Evolutionary conservation across 768 basidiomycete genomes (phyloP).

Genomic region (Cyathus striatus): DNA sequence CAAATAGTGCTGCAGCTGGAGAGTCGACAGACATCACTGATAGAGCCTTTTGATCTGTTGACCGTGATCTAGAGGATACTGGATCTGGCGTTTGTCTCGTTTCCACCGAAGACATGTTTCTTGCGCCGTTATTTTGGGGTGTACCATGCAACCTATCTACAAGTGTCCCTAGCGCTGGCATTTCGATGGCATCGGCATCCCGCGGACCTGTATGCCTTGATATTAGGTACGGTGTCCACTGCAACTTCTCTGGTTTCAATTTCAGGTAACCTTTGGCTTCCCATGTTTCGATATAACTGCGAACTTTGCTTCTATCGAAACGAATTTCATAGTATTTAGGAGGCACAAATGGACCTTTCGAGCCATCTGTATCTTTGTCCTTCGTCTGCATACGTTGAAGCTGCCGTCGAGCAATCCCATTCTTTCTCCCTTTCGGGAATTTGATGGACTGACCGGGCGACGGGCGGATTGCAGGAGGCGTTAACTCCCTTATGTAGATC

Average conservation of each 20-base stretch:
- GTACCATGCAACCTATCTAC: not conserved
- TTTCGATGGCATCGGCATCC: slow-evolving; percentile 1
- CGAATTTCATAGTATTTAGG: slow-evolving; percentile 69
- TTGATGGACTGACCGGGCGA: slow-evolving; percentile 79
- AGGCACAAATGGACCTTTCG: slow-evolving; percentile 52
- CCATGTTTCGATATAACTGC: slow-evolving; percentile 62
- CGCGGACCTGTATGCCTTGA: slow-evolving; percentile 31
- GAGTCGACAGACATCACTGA: not conserved
- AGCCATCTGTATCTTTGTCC: slow-evolving; percentile 30
- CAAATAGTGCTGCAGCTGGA: not conserved
- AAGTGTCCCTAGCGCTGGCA: not conserved
- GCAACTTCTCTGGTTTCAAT: slow-evolving; percentile 78
- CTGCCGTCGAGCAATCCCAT: slow-evolving; percentile 60
- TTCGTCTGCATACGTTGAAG: slow-evolving; percentile 56
- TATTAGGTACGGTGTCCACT: slow-evolving; percentile 92
- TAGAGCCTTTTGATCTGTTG: not conserved
- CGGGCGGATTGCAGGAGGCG: slow-evolving; percentile 50
- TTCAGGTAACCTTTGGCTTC: slow-evolving; percentile 74
- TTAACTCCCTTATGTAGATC: slow-evolving; percentile 54
- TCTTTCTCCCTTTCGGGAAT: slow-evolving; percentile 61
- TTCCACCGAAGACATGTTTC: not conserved
- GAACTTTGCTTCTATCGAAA: slow-evolving; percentile 68
- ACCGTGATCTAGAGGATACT: not conserved
- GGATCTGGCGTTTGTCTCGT: not conserved
- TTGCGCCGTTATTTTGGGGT: not conserved